These are phyloP conservation scores for Fistulifera pelliculosa DNA, from an alignment of 108 stramenopile species.

Conservation along the genomic window DNA sequence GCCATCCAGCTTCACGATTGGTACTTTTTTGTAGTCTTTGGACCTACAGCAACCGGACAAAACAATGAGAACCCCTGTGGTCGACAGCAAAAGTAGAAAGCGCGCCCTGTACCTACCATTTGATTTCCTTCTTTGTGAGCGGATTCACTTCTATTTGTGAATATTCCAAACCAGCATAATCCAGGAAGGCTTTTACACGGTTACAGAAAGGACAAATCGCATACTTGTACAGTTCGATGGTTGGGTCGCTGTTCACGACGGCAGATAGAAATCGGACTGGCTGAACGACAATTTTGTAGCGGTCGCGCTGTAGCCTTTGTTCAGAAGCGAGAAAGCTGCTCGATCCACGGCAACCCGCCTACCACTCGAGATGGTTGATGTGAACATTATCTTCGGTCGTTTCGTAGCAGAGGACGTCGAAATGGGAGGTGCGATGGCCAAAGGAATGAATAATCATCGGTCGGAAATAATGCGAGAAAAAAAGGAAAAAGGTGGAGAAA, in stretches of 20 bases:
- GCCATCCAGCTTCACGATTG: conserved; percentile 59
- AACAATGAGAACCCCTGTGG: no score
- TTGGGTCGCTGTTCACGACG: no score
- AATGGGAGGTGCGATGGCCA: no score
- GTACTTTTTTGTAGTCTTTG: conserved; percentile 80
- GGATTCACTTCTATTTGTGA: conserved; percentile 85
- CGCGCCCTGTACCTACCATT: conserved; percentile 20
- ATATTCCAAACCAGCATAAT: conserved; percentile 49
- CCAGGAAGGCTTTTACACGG: conserved; percentile 66
- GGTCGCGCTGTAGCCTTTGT: not conserved
- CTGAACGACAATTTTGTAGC: not conserved
- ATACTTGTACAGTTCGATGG: conserved; percentile 76
- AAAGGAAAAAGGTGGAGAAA: no score
- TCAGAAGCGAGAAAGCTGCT: no score
- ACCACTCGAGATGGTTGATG: no score
- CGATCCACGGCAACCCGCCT: no score
- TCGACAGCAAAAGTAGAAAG: not conserved
- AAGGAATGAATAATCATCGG: no score
- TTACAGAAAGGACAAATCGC: conserved; percentile 91
- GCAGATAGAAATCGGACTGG: not conserved
- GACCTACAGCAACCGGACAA: conserved; percentile 19
- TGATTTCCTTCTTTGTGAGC: conserved; percentile 81
- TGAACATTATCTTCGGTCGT: no score
- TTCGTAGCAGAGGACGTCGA: no score
- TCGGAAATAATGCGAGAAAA: no score